phyloP scores from a whole-genome alignment of 1,284 basidiomycete species.

The Cutaneotrichosporon sp. region DNA sequence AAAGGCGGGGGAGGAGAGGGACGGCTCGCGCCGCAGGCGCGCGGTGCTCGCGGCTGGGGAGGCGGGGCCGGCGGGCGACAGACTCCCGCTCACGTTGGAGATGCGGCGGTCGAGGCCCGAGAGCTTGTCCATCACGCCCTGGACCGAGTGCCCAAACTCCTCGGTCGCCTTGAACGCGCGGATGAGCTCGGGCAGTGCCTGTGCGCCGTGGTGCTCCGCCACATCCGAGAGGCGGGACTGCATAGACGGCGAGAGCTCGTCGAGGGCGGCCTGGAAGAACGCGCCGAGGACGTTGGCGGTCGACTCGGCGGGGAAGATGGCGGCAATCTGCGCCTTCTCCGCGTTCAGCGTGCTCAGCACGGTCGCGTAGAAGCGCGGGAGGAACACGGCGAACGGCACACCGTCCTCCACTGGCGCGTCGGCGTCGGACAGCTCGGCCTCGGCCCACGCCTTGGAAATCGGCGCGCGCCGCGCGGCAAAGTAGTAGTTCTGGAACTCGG shows the following conservation, averaged over 20 bases:
- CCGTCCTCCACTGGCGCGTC: conserved; percentile 13
- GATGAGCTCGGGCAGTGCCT: conserved; percentile 70
- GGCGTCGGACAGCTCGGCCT: conserved; percentile 32
- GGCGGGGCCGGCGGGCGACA: conserved; percentile 10
- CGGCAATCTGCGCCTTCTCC: conserved; percentile 72
- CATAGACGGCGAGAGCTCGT: conserved; percentile 73
- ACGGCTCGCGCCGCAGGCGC: conserved; percentile 1
- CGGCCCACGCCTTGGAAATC: conserved; percentile 70
- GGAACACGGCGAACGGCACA: conserved; percentile 63
- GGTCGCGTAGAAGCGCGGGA: conserved; percentile 63
- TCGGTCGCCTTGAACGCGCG: conserved; percentile 70
- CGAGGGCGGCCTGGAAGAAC: conserved; percentile 77
- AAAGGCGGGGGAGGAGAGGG: conserved; percentile 7
- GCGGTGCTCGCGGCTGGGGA: conserved; percentile 20
- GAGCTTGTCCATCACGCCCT: conserved; percentile 72
- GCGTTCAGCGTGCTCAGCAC: conserved; percentile 65
- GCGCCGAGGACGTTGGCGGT: conserved; percentile 70
- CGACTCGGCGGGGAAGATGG: conserved; percentile 65
- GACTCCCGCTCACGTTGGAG: background rate
- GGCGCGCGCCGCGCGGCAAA: conserved; percentile 72
- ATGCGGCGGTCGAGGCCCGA: conserved; percentile 12
- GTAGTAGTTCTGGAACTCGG: conserved; percentile 90
- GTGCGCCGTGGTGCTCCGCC: conserved; percentile 64
- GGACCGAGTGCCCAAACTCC: conserved; percentile 70
- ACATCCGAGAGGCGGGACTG: conserved; percentile 71